Conservation (phyloP, 176 grass and related monocot genomes). For the Oryza longistaminata region DNA sequence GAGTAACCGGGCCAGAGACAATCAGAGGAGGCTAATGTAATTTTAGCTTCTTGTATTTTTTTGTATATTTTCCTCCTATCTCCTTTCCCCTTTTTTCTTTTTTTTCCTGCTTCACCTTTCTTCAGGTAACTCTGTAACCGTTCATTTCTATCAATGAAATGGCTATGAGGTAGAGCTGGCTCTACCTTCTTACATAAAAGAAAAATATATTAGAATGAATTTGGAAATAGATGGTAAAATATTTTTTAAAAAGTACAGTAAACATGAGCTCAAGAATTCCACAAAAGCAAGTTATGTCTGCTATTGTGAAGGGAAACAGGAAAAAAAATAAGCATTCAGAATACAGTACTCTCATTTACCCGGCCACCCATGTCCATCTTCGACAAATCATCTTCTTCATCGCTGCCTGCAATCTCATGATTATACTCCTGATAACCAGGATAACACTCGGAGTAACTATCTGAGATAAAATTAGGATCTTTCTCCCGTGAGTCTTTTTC, state of each 20-base stretch:
- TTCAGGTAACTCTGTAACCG: too few relatives aligned
- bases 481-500: slow-evolving; percentile 86
- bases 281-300: not conserved
- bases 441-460: slow-evolving; percentile 99
- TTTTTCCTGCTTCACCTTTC: too few relatives aligned
- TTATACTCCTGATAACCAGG: slow-evolving; percentile 96
- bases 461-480: slow-evolving; percentile 97
- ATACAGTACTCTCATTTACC: slow-evolving; percentile 49
- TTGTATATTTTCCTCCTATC: too few relatives aligned
- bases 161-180: too few relatives aligned
- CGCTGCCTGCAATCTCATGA: slow-evolving; percentile 79
- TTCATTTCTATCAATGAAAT: too few relatives aligned
- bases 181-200: too few relatives aligned
- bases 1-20: too few relatives aligned
- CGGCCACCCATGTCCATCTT: slow-evolving; percentile 99
- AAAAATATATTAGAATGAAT: too few relatives aligned
- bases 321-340: not conserved
- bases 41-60: too few relatives aligned
- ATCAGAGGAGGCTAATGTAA: too few relatives aligned
- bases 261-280: not conserved
- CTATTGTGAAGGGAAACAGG: not conserved
- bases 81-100: too few relatives aligned
- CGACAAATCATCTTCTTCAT: slow-evolving; percentile 91
- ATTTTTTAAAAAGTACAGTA: not conserved
- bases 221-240: not conserved